Evolutionary conservation across 176 grass and related monocot genomes (phyloP).

Genomic region (Oryza officinalis): DNA sequence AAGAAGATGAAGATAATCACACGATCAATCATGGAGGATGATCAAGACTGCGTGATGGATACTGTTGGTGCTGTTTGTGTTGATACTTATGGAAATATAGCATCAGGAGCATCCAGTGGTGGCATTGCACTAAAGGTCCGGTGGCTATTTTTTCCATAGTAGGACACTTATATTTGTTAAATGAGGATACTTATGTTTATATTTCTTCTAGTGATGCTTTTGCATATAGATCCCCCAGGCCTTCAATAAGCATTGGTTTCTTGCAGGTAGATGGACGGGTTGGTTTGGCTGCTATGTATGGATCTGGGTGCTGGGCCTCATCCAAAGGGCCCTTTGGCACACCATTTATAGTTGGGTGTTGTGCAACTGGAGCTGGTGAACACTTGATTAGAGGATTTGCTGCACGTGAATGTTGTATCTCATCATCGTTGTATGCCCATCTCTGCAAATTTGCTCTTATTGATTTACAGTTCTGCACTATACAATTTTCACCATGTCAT

Average conservation of each 20-base stretch:
- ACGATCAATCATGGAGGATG: slow-evolving; percentile 30
- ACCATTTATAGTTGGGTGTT: slow-evolving; percentile 66
- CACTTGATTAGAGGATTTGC: slow-evolving; percentile 92
- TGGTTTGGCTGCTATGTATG: slow-evolving; percentile 96
- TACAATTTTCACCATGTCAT: not conserved
- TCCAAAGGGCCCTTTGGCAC: slow-evolving; percentile 75
- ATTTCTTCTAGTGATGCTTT: not conserved
- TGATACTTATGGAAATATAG: slow-evolving; percentile 63
- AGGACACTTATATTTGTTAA: not conserved
- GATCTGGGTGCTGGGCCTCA: slow-evolving; percentile 92
- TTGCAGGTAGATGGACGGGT: slow-evolving; percentile 84
- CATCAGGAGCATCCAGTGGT: slow-evolving; percentile 93
- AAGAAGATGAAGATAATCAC: slow-evolving; percentile 45
- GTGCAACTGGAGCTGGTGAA: slow-evolving; percentile 90
- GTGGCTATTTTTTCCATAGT: not conserved
- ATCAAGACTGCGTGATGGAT: slow-evolving; percentile 73
- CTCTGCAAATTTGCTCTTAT: not conserved
- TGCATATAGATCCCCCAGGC: not conserved
- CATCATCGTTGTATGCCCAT: slow-evolving; percentile 69
- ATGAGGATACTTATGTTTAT: not conserved
- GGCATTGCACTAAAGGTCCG: slow-evolving; percentile 89
- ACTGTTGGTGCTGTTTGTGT: slow-evolving; percentile 90
- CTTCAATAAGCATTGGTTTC: slow-evolving; percentile 34
- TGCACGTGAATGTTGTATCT: slow-evolving; percentile 85
- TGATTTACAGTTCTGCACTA: not conserved